Evolutionary conservation across 2,329 filamentous ascomycete genomes (phyloP).

Genomic region (Penicillium sp.): DNA sequence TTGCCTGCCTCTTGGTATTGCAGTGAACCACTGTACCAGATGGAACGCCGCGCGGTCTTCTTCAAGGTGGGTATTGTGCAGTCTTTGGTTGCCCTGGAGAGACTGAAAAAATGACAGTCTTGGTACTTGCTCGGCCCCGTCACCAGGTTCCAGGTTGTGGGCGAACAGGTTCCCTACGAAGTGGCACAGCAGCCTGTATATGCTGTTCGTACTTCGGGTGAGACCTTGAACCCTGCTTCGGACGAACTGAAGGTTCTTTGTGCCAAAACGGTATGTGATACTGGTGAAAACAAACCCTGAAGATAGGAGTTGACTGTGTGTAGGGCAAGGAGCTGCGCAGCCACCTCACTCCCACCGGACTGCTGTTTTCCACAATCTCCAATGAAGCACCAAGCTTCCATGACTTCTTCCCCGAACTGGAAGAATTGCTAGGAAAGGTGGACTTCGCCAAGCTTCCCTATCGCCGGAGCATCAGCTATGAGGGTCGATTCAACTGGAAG

Average conservation of each 20-base stretch:
- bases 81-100: background rate
- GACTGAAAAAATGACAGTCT: constrained; percentile 36
- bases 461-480: constrained; percentile 56
- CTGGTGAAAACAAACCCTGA: background rate
- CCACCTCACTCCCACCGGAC: constrained; percentile 53
- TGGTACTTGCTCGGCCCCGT: constrained; percentile 58
- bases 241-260: constrained; percentile 46
- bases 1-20: constrained; percentile 58
- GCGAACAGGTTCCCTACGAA: constrained; percentile 51
- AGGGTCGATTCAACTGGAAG: constrained; percentile 62
- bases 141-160: constrained; percentile 49
- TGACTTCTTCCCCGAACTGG: constrained; percentile 56
- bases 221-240: constrained; percentile 25
- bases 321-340: constrained; percentile 32
- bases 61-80: constrained; percentile 40
- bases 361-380: constrained; percentile 56
- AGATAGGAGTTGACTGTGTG: background rate
- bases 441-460: constrained; percentile 58
- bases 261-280: constrained; percentile 32
- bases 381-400: constrained; percentile 52
- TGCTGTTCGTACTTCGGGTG: constrained; percentile 39
- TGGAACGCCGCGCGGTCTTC: constrained; percentile 54
- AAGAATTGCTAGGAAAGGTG: constrained; percentile 51
- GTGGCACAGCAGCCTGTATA: constrained; percentile 51
- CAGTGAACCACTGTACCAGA: constrained; percentile 51